Evolutionary conservation across 371 early-diverging fungal genomes (phyloP).

Genomic region (Rhizopus arrhizus): DNA sequence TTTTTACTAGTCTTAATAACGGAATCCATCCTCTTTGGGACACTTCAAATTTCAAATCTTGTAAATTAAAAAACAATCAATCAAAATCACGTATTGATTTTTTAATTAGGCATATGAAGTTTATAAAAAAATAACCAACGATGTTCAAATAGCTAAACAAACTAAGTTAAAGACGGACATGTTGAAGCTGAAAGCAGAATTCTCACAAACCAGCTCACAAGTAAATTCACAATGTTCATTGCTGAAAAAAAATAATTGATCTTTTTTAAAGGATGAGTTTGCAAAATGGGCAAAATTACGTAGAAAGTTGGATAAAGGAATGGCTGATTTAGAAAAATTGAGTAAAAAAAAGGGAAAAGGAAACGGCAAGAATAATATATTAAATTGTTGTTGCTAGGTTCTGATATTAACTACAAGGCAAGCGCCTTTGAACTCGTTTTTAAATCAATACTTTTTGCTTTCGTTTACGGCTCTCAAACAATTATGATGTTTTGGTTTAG

Average conservation of each 20-base stretch:
- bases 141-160: slow-evolving; percentile 51
- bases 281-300: slow-evolving; percentile 94
- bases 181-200: slow-evolving; percentile 59
- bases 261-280: slow-evolving; percentile 76
- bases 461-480: slow-evolving; percentile 74
- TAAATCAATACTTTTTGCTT: slow-evolving; percentile 71
- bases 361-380: not conserved
- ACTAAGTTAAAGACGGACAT: slow-evolving; percentile 62
- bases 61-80: slow-evolving; percentile 30
- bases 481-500: slow-evolving; percentile 71
- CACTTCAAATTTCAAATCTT: slow-evolving; percentile 55
- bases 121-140: slow-evolving; percentile 48
- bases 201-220: slow-evolving; percentile 70
- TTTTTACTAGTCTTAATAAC: slow-evolving; percentile 58
- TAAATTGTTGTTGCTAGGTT: slow-evolving; percentile 38
- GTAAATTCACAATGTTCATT: slow-evolving; percentile 24
- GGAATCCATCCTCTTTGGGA: slow-evolving; percentile 61
- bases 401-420: slow-evolving; percentile 65
- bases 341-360: slow-evolving; percentile 36
- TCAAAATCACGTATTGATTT: not conserved
- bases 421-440: slow-evolving; percentile 80
- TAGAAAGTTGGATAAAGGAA: slow-evolving; percentile 76
- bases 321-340: slow-evolving; percentile 64
- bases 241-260: not conserved
- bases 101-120: slow-evolving; percentile 51